Conservation (phyloP, 2,329 filamentous ascomycete species). For the Calonectria hongkongensis region DNA sequence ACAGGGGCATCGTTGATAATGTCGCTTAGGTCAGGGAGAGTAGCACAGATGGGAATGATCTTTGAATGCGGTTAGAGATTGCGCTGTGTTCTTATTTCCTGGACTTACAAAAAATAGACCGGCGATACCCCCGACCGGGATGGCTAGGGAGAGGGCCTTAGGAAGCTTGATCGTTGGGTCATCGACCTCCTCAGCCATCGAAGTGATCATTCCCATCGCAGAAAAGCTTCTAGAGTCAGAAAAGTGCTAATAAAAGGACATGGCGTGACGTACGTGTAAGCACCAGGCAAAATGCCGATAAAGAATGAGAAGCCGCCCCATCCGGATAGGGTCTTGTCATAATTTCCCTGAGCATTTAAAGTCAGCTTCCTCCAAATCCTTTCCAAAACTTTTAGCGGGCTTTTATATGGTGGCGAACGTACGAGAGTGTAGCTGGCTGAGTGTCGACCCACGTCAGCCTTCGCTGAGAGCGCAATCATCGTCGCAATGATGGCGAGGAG, state of each 20-base stretch:
- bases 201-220: slow-evolving; percentile 71
- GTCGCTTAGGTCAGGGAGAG: slow-evolving; percentile 78
- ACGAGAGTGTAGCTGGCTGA: slow-evolving; percentile 63
- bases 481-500: slow-evolving; percentile 81
- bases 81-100: slow-evolving; percentile 58
- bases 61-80: background rate
- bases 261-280: slow-evolving; percentile 54
- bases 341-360: slow-evolving; percentile 71
- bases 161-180: slow-evolving; percentile 76
- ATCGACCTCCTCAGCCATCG: slow-evolving; percentile 77
- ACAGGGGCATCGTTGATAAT: slow-evolving; percentile 79
- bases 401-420: slow-evolving; percentile 5
- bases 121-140: slow-evolving; percentile 78
- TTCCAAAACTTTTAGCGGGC: background rate
- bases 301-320: slow-evolving; percentile 80
- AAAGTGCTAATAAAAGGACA: rapidly evolving
- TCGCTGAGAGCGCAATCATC: slow-evolving; percentile 79
- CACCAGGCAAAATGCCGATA: slow-evolving; percentile 69
- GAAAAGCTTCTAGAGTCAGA: slow-evolving; percentile 53
- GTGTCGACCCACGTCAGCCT: slow-evolving; percentile 76
- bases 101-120: slow-evolving; percentile 74
- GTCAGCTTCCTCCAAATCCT: background rate
- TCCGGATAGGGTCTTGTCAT: slow-evolving; percentile 79
- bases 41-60: slow-evolving; percentile 68
- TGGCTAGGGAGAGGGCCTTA: slow-evolving; percentile 79